Base-by-base conservation (phyloP, 306 rosid genomes). In the Canavalia ensiformis region DNA sequence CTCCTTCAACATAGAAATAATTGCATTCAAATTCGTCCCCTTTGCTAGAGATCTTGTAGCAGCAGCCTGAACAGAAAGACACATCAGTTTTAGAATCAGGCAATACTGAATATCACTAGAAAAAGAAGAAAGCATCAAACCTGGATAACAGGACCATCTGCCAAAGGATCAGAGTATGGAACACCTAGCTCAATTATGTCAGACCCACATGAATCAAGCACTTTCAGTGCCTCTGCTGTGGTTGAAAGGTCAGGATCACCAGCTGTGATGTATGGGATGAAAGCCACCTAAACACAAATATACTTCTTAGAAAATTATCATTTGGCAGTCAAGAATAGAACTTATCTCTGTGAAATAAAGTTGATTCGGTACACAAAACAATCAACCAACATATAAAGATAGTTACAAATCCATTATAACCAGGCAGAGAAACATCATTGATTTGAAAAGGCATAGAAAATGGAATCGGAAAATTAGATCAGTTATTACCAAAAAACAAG, bases 71-170 rank as follows among this genome's bases (percentile, higher is more conserved):
- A 69, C 57, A 82, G 81, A 74, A 78, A 60, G 49, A 82, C 47
- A 35, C 35, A 54, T 76, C 59, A 85, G 75, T 74, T 78, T 76
- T 79, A 69, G 78, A 73, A 79, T 33, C 54, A 63, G 51, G 72
- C 18, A 78, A 39, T 55, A 59, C 62, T 37, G 66, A 75, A 60
- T 58, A 49, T 67, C 42, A 72, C 56, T 33, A 63, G 56, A 72
- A 81, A 9, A 10, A 49, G 35, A 49, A 59, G 10, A 54, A 54
- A 78, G 10, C 50, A 30, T 30, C 71, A 39, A 81, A 95, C 99
- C 99, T 95, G 99, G 80, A 95, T 95, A 84, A 93, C 98, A 35
- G 98, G 99, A 75, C 99, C 99, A 86, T 95, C 99, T 3, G 99
- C 99, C 88, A 95, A 85, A 78, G 99, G 98, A 86, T 95, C 98